Evolutionary conservation across 768 basidiomycete genomes (phyloP), one percentile per base, ranked within the genome.

Genomic region (Hericium rajendrae): DNA sequence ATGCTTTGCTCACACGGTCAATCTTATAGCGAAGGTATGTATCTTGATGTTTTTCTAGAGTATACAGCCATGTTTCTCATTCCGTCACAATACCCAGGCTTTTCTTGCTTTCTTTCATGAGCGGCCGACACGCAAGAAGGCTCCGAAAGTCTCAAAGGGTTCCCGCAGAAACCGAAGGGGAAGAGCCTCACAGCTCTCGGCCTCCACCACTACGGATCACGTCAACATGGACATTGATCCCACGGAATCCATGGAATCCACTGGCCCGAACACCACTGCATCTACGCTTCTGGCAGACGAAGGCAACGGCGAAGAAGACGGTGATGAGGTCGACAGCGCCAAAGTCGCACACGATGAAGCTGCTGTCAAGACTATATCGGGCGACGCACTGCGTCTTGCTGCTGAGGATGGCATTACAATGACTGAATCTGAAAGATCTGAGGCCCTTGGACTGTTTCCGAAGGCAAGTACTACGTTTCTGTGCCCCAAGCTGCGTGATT

Each of bases 1-100:
- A 40, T 40, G 39, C n/a, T 40, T 40, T 4, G 12, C n/a, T 40
- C 39, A 40, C 4, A 40, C 39, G 2, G 39, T 72, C 4, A 72
- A 73, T 59, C 59, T 73, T 2, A 64, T 71, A 55, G 71, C 68
- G 11, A 71, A 72, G 65, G 71, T n/a, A n/a, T n/a, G n/a, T n/a
- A n/a, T n/a, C n/a, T n/a, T n/a, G n/a, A n/a, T n/a, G n/a, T n/a
- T n/a, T n/a, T n/a, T n/a, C n/a, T n/a, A n/a, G n/a, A n/a, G n/a
- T n/a, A n/a, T n/a, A n/a, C n/a, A n/a, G n/a, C n/a, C n/a, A n/a
- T n/a, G n/a, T n/a, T n/a, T n/a, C n/a, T n/a, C n/a, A n/a, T n/a
- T n/a, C n/a, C n/a, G n/a, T n/a, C n/a, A n/a, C n/a, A n/a, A n/a
- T n/a, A n/a, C n/a, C n/a, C n/a, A 52, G 51, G 28, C 28, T 6